Evolutionary conservation across 108 stramenopile genomes (phyloP).

Genomic region (Nitzschia sp.): DNA sequence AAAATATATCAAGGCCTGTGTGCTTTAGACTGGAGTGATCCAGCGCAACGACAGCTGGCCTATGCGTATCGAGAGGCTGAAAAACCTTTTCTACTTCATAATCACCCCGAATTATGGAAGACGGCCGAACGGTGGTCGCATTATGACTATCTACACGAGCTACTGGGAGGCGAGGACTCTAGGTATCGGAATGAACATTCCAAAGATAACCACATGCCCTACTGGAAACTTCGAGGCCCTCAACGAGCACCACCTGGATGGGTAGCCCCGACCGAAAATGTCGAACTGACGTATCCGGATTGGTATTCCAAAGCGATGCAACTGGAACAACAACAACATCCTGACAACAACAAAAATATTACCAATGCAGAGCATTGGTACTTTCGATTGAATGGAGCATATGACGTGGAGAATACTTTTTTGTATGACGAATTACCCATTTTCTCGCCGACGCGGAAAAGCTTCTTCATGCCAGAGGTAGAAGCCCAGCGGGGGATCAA

Average conservation of each 20-base stretch:
- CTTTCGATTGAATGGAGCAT: slow-evolving; percentile 82
- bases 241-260: slow-evolving; percentile 46
- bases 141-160: slow-evolving; percentile 51
- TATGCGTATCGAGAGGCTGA: slow-evolving; percentile 64
- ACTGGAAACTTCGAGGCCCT: slow-evolving; percentile 49
- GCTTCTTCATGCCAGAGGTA: slow-evolving; percentile 87
- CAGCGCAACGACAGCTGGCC: slow-evolving; percentile 41
- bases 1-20: slow-evolving; percentile 74
- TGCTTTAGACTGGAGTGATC: slow-evolving; percentile 61
- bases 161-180: slow-evolving; percentile 41
- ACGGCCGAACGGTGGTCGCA: slow-evolving; percentile 81
- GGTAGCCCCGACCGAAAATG: slow-evolving; percentile 83
- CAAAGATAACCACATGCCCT: slow-evolving; percentile 91
- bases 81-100: slow-evolving; percentile 88
- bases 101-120: slow-evolving; percentile 71
- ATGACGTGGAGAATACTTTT: slow-evolving; percentile 42
- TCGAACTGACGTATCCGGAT: slow-evolving; percentile 77
- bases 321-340: not conserved
- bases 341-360: not conserved
- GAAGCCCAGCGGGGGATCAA: slow-evolving; percentile 89
- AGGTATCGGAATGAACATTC: slow-evolving; percentile 68
- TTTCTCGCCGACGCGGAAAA: slow-evolving; percentile 59
- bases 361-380: slow-evolving; percentile 88
- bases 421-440: slow-evolving; percentile 88
- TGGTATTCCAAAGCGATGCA: slow-evolving; percentile 57